These are phyloP conservation scores for Talaromyces stipitatus DNA, from an alignment of 495 filamentous ascomycete species.

Conservation along the genomic window DNA sequence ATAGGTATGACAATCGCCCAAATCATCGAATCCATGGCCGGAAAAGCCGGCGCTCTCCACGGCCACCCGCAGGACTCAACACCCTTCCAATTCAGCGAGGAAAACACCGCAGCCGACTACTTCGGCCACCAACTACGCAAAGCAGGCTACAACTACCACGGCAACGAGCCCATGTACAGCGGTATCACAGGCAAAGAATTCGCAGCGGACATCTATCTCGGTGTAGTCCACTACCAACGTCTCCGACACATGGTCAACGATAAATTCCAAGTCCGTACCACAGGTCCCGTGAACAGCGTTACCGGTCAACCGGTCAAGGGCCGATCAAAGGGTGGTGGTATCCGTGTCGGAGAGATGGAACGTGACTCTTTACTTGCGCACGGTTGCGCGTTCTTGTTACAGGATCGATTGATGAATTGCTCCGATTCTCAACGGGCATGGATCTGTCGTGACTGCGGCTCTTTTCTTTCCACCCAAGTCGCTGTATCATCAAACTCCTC, in stretches of 20 bases:
- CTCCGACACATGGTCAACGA: slow-evolving; percentile 99
- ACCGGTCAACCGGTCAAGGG: slow-evolving; percentile 98
- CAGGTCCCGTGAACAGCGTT: slow-evolving; percentile 76
- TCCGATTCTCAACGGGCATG: slow-evolving; percentile 81
- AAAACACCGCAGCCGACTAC: slow-evolving; percentile 86
- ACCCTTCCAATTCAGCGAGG: slow-evolving; percentile 88
- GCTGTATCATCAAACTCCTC: slow-evolving; percentile 40
- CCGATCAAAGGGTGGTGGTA: slow-evolving; percentile 90
- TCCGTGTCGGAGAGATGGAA: slow-evolving; percentile 99
- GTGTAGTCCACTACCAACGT: slow-evolving; percentile 95
- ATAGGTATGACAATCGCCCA: slow-evolving; percentile 93
- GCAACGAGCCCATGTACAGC: slow-evolving; percentile 96
- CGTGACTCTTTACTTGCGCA: slow-evolving; percentile 90
- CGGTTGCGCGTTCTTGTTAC: slow-evolving; percentile 87
- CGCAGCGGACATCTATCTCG: slow-evolving; percentile 90
- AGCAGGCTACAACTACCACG: slow-evolving; percentile 95
- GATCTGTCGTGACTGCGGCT: slow-evolving; percentile 82
- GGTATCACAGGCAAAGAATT: slow-evolving; percentile 95
- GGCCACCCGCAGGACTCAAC: slow-evolving; percentile 91
- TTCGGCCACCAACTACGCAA: slow-evolving; percentile 91
- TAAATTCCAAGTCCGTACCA: slow-evolving; percentile 97
- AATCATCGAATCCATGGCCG: slow-evolving; percentile 96
- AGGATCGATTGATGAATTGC: slow-evolving; percentile 94
- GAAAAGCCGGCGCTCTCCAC: slow-evolving; percentile 89
- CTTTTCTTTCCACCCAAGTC: slow-evolving; percentile 78